A percentile compares a stretch with the other conserved stretches of the same genome.
phyloP scores from a whole-genome alignment of 2,329 filamentous ascomycete genomes.

The Colletotrichum orchidophilum region DNA sequence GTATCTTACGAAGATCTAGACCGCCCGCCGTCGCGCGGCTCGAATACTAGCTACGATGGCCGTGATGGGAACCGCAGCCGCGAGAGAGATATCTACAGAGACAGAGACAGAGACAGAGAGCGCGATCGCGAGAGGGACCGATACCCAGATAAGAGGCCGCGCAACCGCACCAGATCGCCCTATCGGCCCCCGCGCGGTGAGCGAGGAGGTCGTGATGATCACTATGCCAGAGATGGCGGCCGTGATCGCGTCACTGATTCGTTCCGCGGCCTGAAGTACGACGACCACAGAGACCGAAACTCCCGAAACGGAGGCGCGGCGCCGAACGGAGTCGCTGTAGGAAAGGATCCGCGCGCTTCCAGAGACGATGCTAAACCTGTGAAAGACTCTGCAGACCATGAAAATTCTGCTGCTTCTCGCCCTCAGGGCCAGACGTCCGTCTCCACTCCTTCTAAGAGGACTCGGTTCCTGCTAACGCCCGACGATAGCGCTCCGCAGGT shows the following conservation, averaged over 20 bases:
- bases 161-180: constrained; percentile 66
- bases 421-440: constrained; percentile 46
- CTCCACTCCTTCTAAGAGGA: neutral
- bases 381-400: constrained; percentile 62
- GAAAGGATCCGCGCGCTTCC: constrained; percentile 65
- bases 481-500: constrained; percentile 36
- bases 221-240: constrained; percentile 43
- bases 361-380: constrained; percentile 75
- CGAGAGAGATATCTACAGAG: constrained; percentile 40
- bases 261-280: constrained; percentile 48
- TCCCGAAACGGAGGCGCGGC: constrained; percentile 65
- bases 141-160: constrained; percentile 61
- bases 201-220: constrained; percentile 45
- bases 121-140: constrained; percentile 50
- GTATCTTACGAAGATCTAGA: constrained; percentile 67
- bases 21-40: constrained; percentile 55
- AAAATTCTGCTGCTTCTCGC: constrained; percentile 38
- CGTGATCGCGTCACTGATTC: constrained; percentile 38
- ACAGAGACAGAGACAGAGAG: constrained; percentile 38
- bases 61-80: constrained; percentile 56
- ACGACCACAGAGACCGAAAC: constrained; percentile 58
- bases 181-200: constrained; percentile 50
- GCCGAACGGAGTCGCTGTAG: constrained; percentile 71
- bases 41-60: constrained; percentile 58
- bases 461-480: constrained; percentile 8